phyloP scores from a whole-genome alignment of 345 rosid species.

The Populus ilicifolia region DNA sequence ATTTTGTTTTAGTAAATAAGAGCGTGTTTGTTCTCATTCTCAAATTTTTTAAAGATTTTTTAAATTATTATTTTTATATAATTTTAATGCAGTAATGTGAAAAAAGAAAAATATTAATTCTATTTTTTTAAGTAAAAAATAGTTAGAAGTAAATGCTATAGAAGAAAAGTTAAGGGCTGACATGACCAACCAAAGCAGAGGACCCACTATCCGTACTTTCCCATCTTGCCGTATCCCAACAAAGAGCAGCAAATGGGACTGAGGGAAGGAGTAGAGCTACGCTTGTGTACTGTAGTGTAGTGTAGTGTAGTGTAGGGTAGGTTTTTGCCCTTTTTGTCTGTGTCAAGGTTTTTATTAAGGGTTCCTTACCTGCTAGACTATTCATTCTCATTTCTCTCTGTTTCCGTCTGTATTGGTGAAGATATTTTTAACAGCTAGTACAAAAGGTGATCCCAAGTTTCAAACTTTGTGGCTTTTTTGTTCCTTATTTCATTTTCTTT shows the following conservation, averaged over 20 bases:
- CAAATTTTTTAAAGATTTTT: too few relatives aligned
- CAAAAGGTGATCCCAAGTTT: background rate
- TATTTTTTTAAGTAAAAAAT: too few relatives aligned
- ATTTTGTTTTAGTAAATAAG: too few relatives aligned
- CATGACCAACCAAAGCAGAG: slow-evolving; percentile 4
- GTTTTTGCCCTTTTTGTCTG: background rate
- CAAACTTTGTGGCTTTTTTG: background rate
- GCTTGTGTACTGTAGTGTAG: background rate
- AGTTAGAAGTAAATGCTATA: too few relatives aligned
- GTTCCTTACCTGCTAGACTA: background rate
- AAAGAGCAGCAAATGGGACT: slow-evolving; percentile 2
- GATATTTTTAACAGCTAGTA: background rate
- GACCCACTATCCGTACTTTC: background rate
- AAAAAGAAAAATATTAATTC: too few relatives aligned
- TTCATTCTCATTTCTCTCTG: background rate
- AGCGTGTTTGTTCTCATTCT: too few relatives aligned
- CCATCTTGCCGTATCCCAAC: slow-evolving; percentile 3
- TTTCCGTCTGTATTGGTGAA: background rate
- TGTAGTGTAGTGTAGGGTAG: background rate
- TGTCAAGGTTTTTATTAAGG: background rate
- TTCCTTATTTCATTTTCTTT: background rate
- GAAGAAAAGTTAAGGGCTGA: background rate
- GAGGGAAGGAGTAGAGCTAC: background rate
- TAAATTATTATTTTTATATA: too few relatives aligned
- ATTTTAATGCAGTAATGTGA: too few relatives aligned